Evolutionary conservation across 1,139 yeast genomes (phyloP), one percentile per base, ranked within the genome.

Genomic region (Saccharomyces hybrid): DNA sequence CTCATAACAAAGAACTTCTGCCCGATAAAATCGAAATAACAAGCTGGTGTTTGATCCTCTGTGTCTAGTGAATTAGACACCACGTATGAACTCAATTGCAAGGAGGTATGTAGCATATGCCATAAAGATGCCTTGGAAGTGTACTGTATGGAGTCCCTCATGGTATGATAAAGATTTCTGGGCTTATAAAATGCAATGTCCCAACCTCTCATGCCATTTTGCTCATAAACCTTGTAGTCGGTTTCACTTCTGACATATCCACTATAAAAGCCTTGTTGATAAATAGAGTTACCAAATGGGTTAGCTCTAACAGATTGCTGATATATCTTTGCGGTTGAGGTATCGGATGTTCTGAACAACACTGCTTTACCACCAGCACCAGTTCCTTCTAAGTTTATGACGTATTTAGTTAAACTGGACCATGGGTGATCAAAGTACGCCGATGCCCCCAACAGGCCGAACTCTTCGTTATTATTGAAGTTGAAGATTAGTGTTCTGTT

Each of bases 321-420:
- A 58, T 78, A 82, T 62, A 78, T 82, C 58, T 84, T 76, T 1
- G 87, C 87, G 7, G 88, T 80, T 0, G 86, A 87, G 59, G 78
- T 79, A 66, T 91, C 96, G 0, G 96, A 83, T 16, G 93, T 84
- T 69, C 97, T 78, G 70, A 91, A 89, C 49, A 91, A 73, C 42
- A 88, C 78, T 0, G 97, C 91, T 58, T 87, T 82, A 5, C 96
- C 96, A 28, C 97, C 97, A 3, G 95, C 88, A 2, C 97, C 97
- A 0, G 97, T 88, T n/a, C 97, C 97, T 74, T 91, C 98, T 59
- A 91, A 74, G 66, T 91, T 91, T 62, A 91, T 76, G 60, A 91
- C 87, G 60, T 80, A 85, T 48, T 76, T 76, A 2, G 86, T 82
- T 14, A 78, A 71, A 51, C 78, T 71, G 31, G 81, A 77, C 95